Evolutionary conservation across 805 yeast genomes (phyloP), one percentile per base, ranked within the genome.

Genomic region (Monosporozyma aquatica): DNA sequence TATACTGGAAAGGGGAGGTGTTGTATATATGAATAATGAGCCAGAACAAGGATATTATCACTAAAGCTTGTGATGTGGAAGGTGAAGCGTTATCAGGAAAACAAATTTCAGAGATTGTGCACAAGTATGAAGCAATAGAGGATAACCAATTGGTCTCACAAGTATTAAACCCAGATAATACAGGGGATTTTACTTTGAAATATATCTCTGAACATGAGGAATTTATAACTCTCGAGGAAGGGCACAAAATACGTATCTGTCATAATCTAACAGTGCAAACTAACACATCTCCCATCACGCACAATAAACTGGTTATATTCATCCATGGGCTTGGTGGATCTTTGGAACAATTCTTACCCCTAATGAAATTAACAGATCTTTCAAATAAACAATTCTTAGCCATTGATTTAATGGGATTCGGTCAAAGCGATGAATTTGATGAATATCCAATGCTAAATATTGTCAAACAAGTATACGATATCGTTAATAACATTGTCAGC

Each of bases 291-390:
- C 13, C 29, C 6, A 15, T 40, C 7, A 36, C 13, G 17, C 37
- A 25, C 6, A 18, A 32, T 23, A 40, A 38, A 1, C 25, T 94
- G 0, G 65, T 79, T 2, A 60, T 86, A 2, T 75, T 87, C 43
- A 56, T 89, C 15, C 97, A 87, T 65, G 97, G 97, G 0, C 61
- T 90, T 17, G 97, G 97, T 1, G 97, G 97, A 2, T 90, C 80
- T 52, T 67, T 84, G 56, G 76, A 86, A 18, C 96, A 87, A 58
- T 89, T 89, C 58, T 92, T 84, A 53, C 78, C 81, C 1, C 64
- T 85, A 29, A 62, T 85, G 57, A 43, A 56, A 6, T 79, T 77
- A 22, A 67, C 76, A 40, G 74, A 84, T 49, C 65, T 81, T 26
- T 78, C 75, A 49, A 73, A 78, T 47, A 73, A 77, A 46, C 80